Evolutionary conservation across 108 stramenopile genomes (phyloP).

Genomic region (Fragilariopsis cylindrus): DNA sequence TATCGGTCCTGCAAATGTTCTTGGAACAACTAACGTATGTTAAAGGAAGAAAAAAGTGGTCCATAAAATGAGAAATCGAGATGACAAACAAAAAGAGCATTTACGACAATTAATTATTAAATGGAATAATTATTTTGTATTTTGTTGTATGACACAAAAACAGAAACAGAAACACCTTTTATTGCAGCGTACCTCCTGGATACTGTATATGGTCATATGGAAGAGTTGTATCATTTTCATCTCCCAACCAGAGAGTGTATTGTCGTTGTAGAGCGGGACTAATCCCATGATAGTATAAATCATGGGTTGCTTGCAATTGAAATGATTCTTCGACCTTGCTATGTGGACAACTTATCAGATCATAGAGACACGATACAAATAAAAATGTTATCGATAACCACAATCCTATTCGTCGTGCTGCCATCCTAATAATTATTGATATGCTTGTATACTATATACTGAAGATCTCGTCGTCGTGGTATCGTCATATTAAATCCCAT

Average conservation of each 20-base stretch:
- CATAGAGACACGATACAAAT: slow-evolving; percentile 25
- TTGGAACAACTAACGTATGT: slow-evolving; percentile 63
- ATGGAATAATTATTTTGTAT: no score
- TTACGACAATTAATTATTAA: neutral
- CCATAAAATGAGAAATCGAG: neutral
- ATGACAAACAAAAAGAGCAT: neutral
- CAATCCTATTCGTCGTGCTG: neutral
- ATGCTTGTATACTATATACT: no score
- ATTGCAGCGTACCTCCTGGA: slow-evolving; percentile 38
- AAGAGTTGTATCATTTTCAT: slow-evolving; percentile 7
- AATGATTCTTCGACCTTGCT: slow-evolving; percentile 99
- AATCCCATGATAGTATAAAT: slow-evolving; percentile 80
- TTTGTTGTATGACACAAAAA: neutral
- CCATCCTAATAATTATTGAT: no score
- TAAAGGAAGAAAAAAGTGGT: neutral
- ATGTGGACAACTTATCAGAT: slow-evolving; percentile 79
- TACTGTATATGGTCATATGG: slow-evolving; percentile 79
- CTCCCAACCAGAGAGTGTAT: neutral
- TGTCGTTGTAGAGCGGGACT: slow-evolving; percentile 35
- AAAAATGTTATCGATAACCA: slow-evolving; percentile 1
- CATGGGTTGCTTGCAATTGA: slow-evolving; percentile 95
- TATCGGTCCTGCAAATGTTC: slow-evolving; percentile 76
- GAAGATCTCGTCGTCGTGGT: no score
- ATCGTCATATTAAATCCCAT: no score
- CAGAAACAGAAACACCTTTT: neutral